A percentile compares a stretch with the other conserved stretches of the same genome.
Evolutionary conservation across 352 stramenopile species (phyloP).

Genomic region (Pythium rishiriense): DNA sequence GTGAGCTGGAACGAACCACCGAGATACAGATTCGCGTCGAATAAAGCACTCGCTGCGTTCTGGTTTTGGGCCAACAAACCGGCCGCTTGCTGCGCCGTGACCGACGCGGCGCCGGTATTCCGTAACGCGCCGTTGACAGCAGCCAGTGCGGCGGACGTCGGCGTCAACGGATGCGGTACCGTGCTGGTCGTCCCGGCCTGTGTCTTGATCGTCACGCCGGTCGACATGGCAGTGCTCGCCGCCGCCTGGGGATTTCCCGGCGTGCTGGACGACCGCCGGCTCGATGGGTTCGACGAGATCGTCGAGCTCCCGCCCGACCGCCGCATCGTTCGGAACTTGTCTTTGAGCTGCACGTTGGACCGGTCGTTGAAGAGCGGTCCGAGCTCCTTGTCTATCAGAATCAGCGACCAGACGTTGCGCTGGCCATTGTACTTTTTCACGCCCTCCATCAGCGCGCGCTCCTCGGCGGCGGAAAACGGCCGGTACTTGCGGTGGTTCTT

Average conservation of each 20-base stretch:
- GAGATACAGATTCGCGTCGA: conserved; percentile 71
- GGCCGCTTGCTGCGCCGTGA: conserved; percentile 51
- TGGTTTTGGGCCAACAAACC: conserved; percentile 54
- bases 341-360: conserved; percentile 83
- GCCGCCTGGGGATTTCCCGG: conserved; percentile 20
- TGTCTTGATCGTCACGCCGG: conserved; percentile 11
- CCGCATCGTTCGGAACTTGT: conserved; percentile 85
- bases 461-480: conserved; percentile 74
- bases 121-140: conserved; percentile 29
- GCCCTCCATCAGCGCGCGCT: conserved; percentile 82
- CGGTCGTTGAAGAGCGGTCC: conserved; percentile 80
- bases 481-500: conserved; percentile 88
- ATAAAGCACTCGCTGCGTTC: conserved; percentile 48
- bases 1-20: conserved; percentile 55
- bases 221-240: conserved; percentile 5
- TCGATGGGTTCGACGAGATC: conserved; percentile 44
- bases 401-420: conserved; percentile 82
- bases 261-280: conserved; percentile 37
- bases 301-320: conserved; percentile 49
- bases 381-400: conserved; percentile 79
- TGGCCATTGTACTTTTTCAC: conserved; percentile 87
- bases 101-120: neutral
- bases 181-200: conserved; percentile 2
- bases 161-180: conserved; percentile 27
- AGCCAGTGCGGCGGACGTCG: conserved; percentile 35